Base-by-base conservation (phyloP, 108 stramenopile genomes). In the Mayamaea pseudoterrestris region DNA sequence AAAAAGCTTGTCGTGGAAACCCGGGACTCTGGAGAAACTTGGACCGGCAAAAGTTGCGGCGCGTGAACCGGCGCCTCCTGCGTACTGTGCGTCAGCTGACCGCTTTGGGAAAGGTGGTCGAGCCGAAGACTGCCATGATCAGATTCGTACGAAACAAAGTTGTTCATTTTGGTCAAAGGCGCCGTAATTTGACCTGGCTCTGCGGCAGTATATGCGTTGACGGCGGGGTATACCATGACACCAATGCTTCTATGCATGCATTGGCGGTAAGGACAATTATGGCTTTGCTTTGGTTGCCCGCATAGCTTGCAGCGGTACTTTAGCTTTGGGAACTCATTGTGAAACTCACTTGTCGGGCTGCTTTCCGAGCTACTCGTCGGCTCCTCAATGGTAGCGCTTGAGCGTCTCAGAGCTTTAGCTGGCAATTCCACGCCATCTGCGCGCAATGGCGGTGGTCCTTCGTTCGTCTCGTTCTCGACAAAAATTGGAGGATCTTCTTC, bases 281-380 rank as follows among this genome's bases (percentile, higher is more conserved):
- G 80, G 32, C 80, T 82, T 41, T 87, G 80, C 57, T 87, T 87
- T n/a, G 74, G 75, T 34, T 78, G 75, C n/a, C 85, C 85, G 50
- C 85, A 87, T 26, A 82, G 70, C 42, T 83, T 87, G 65, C 85
- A 87, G 8, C 76, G 58, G 45, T 71, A 65, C 31, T 57, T 60
- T 52, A 69, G 59, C 2, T 60, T 66, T 26, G 47, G n/a, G n/a
- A n/a, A n/a, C n/a, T n/a, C n/a, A n/a, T n/a, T n/a, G n/a, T n/a
- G n/a, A 48, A 14, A n/a, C n/a, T n/a, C n/a, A n/a, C n/a, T n/a
- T n/a, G n/a, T n/a, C n/a, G n/a, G n/a, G 37, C 37, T 39, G 37
- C 20, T 8, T 14, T 8, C 8, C 5, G 37, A 39, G 8, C 5
- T n/a, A n/a, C n/a, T n/a, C 3, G 37, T 14, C 5, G 20, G 37